Percentiles rank a stretch among this genome's conserved stretches.
Conservation (phyloP, 345 rosid species). For the Eucalyptus regnans region DNA sequence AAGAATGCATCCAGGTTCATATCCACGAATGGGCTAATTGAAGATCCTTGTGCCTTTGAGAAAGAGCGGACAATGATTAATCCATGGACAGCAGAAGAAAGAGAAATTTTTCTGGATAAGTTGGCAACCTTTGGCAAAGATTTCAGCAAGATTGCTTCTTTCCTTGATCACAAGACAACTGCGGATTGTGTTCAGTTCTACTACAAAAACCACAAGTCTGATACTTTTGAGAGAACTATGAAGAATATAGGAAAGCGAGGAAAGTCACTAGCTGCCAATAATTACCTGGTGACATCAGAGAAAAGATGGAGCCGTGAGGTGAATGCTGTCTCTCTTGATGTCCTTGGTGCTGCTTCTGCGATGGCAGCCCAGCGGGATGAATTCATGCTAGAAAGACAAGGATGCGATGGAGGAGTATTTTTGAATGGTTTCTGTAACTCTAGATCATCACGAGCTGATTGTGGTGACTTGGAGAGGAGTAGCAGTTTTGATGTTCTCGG, state of each 20-base stretch:
- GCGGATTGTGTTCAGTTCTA: constrained; percentile 96
- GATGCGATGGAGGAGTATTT: constrained; percentile 27
- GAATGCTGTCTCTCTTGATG: constrained; percentile 66
- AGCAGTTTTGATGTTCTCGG: constrained; percentile 32
- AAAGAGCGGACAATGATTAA: constrained; percentile 80
- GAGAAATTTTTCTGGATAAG: constrained; percentile 64
- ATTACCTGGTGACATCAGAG: constrained; percentile 51
- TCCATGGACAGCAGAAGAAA: constrained; percentile 84
- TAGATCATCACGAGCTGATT: constrained; percentile 22
- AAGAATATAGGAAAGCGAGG: constrained; percentile 47
- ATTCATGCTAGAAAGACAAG: constrained; percentile 12
- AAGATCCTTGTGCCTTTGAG: constrained; percentile 86
- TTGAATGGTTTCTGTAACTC: constrained; percentile 31
- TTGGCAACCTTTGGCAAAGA: constrained; percentile 70
- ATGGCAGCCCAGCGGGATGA: constrained; percentile 63
- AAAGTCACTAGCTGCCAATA: constrained; percentile 37
- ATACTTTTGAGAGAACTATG: constrained; percentile 72
- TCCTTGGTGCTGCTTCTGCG: constrained; percentile 67
- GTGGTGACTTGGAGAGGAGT: constrained; percentile 33
- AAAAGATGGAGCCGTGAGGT: constrained; percentile 63
- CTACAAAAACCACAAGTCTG: constrained; percentile 97
- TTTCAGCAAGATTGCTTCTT: constrained; percentile 77
- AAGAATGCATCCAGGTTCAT: constrained; percentile 49
- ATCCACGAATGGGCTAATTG: constrained; percentile 72
- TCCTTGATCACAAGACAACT: constrained; percentile 78